Base-by-base conservation (phyloP, 176 grass and related monocot genomes). In the Eleusine coracana region DNA sequence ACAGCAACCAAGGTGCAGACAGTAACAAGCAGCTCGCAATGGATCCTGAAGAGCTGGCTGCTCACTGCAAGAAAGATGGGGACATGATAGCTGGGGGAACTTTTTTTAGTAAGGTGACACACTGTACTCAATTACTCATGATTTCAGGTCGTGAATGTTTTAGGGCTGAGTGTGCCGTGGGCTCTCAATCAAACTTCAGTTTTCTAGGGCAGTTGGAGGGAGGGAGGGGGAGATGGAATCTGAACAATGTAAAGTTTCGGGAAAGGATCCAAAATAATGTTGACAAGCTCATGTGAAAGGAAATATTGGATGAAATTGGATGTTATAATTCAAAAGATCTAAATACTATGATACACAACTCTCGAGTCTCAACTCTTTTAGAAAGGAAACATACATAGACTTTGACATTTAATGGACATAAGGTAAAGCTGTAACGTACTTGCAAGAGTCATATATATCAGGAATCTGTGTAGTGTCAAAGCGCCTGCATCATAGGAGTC, bases 381-480 rank as follows among this genome's bases (percentile, higher is more conserved):
- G 31, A 89, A 76, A 18, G 52, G 31, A 79, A 76, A 70, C 4
- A 16, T 42, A 80, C 16, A 80, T 59, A 75, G 16, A 75, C 21
- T 41, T 29, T 65, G 5, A 20, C 18, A 83, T 85, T 39, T 75
- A 75, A 87, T 66, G 54, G 37, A 52, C 11, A 70, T 29, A 76
- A 72, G 71, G 80, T 70, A 68, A 97, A 5, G 20, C 54, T 7
- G 54, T 58, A n/a, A 58, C 94, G 79, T 88, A 97, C 95, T 97
- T 97, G 95, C 92, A 97, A 91, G 95, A 97, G 74, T 97, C 95
- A 77, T 97, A 97, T 69, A 94, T 86, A 86, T 92, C 95, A 73
- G 95, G 92, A 79, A 97, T 94, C 76, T 97, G 95, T 10, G 95
- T 93, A 80, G 92, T 87, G 79, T 97, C 95, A 79, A 92, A 97